These are phyloP conservation scores for Candida tallmaniae DNA, from an alignment of 805 yeast species.

Conservation along the genomic window DNA sequence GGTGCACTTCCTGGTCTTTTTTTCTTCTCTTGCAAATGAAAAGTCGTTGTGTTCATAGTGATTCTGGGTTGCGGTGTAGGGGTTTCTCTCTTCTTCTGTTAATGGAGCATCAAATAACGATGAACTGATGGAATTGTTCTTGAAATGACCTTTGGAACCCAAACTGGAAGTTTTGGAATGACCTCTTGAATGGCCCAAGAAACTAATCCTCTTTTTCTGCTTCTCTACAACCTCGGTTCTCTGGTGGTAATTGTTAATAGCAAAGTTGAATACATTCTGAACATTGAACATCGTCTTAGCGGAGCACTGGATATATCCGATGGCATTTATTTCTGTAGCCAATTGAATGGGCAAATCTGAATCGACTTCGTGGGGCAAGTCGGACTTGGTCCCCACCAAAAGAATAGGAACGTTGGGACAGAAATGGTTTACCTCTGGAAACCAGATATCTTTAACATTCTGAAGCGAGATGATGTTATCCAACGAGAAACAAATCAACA, in stretches of 20 bases:
- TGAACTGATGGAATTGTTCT: conserved; percentile 33
- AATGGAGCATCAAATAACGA: conserved; percentile 38
- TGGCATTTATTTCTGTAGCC: conserved; percentile 61
- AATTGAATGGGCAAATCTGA: conserved; percentile 47
- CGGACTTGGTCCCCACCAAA: conserved; percentile 80
- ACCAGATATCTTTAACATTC: conserved; percentile 78
- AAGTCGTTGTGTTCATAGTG: conserved; percentile 36
- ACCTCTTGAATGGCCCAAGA: conserved; percentile 28
- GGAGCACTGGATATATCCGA: conserved; percentile 74
- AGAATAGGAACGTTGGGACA: conserved; percentile 77
- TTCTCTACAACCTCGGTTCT: conserved; percentile 36
- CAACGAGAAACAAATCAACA: conserved; percentile 72
- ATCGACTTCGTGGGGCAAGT: conserved; percentile 39
- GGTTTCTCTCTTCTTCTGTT: conserved; percentile 36
- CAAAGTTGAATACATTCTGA: conserved; percentile 61
- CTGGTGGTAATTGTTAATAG: conserved; percentile 43
- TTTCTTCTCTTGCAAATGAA: conserved; percentile 33
- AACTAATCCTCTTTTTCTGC: conserved; percentile 30
- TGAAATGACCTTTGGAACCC: conserved; percentile 32
- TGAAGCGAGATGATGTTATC: conserved; percentile 59
- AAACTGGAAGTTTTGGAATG: conserved; percentile 21
- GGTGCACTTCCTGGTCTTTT: conserved; percentile 28
- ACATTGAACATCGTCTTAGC: conserved; percentile 69
- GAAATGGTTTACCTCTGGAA: conserved; percentile 78
- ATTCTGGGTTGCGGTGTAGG: conserved; percentile 19